Base-by-base conservation (phyloP, 768 basidiomycete genomes). In the Russula virescens region DNA sequence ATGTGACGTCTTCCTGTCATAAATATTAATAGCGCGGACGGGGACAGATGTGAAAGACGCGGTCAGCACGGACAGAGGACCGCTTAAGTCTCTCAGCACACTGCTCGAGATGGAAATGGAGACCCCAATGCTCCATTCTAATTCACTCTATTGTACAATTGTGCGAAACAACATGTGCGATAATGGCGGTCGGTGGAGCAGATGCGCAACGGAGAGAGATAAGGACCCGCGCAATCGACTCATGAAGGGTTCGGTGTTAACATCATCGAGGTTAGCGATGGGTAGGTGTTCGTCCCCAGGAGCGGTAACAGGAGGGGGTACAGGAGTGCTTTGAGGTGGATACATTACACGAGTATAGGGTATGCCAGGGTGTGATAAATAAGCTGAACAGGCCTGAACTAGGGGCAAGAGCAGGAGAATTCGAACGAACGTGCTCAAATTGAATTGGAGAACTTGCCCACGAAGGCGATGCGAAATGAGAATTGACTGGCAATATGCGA, bases 291-390 rank as follows among this genome's bases (percentile, higher is more conserved):
- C 10, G 18, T 58, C 48, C 31, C 35, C 46, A 28, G n/a, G 25
- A 53, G 52, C 38, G 31, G 34, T 43, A 49, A 48, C 25, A 49
- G 19, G 40, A 49, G 34, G 6, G 40, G 43, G 18, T 43, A 23
- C 34, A 19, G 18, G 38, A 56, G 31, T n/a, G 31, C 35, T 5
- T 42, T 40, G 64, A 23, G 43, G 52, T 52, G 21, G 38, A 64
- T 64, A 62, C 62, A 67, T 67, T 67, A 67, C 64, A 61, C 40
- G 42, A 55, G 19, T 61, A 57, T 67, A 67, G 54, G 66, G 61
- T 67, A 67, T 67, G 64, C 49, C 55, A 55, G 55, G 53, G 38
- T 53, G 42, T 38, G 46, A 65, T 62, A 65, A 40, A 63, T 57
- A 57, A n/a, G 48, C 40, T 57, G 28, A 40, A 49, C 50, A 23